Conservation (phyloP, 768 basidiomycete species). For the Cystobasidium ongulense region DNA sequence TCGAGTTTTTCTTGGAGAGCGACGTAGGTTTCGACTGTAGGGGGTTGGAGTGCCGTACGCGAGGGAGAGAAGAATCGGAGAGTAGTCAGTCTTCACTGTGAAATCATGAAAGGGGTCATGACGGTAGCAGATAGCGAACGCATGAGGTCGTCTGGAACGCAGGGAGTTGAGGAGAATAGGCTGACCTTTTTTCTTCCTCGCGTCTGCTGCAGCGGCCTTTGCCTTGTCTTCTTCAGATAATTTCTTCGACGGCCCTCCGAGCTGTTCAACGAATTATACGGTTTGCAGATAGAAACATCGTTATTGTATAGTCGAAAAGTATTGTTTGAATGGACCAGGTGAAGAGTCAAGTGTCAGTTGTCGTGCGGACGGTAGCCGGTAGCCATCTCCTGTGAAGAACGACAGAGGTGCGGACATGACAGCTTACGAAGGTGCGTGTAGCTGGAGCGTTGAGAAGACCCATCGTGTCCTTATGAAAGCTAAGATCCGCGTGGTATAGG, state of each 20-base stretch:
- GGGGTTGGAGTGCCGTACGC: not conserved
- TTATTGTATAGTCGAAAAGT: not conserved
- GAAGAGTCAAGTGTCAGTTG: too few species aligned
- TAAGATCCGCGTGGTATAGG: not conserved
- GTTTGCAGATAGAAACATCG: not conserved
- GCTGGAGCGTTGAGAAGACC: not conserved
- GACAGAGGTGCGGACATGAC: not conserved
- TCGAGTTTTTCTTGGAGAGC: constrained; percentile 6
- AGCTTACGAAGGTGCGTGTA: not conserved
- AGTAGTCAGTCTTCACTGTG: too few species aligned
- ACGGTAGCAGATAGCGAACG: too few species aligned
- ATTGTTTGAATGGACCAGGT: too few species aligned
- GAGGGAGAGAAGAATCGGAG: too few species aligned
- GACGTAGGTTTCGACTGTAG: not conserved
- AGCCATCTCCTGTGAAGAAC: not conserved
- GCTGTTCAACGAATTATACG: not conserved
- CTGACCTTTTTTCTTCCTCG: not conserved
- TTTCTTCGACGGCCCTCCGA: not conserved
- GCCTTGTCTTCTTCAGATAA: not conserved
- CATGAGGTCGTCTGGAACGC: too few species aligned
- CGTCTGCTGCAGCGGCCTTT: not conserved
- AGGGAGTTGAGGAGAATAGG: too few species aligned
- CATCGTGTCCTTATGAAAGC: not conserved
- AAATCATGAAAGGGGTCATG: too few species aligned
- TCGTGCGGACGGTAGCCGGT: not conserved